A percentile compares a stretch with the other conserved stretches of the same genome.
phyloP scores from a whole-genome alignment of 352 stramenopile genomes.

The Detonula confervacea region DNA sequence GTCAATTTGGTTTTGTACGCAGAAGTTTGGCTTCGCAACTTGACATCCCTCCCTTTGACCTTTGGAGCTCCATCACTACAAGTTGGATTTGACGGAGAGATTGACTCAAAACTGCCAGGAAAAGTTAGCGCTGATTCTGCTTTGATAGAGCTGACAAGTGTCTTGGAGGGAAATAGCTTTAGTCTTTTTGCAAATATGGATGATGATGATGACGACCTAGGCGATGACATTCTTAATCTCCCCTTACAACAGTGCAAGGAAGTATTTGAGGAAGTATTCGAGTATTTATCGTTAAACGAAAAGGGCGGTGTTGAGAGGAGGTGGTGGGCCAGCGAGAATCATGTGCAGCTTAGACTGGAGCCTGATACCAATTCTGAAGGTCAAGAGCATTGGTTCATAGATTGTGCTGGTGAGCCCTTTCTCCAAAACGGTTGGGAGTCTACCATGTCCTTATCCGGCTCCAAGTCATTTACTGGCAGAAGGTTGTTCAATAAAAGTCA shows the following conservation, averaged over 20 bases:
- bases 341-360: slow-evolving; percentile 46
- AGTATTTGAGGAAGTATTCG: slow-evolving; percentile 76
- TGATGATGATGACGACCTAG: slow-evolving; percentile 29
- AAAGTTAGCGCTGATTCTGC: slow-evolving; percentile 71
- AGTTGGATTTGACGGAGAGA: slow-evolving; percentile 33
- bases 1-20: slow-evolving; percentile 71
- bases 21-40: slow-evolving; percentile 79
- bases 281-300: slow-evolving; percentile 71
- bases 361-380: background rate
- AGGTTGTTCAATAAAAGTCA: slow-evolving; percentile 67
- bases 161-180: slow-evolving; percentile 73
- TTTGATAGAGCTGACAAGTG: slow-evolving; percentile 73
- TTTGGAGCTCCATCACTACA: slow-evolving; percentile 73
- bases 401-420: slow-evolving; percentile 59
- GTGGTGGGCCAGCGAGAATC: slow-evolving; percentile 74
- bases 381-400: slow-evolving; percentile 48
- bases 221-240: slow-evolving; percentile 60
- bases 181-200: slow-evolving; percentile 43
- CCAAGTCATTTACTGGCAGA: slow-evolving; percentile 28
- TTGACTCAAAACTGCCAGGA: slow-evolving; percentile 19
- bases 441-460: slow-evolving; percentile 55
- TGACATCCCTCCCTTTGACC: slow-evolving; percentile 67
- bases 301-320: slow-evolving; percentile 51
- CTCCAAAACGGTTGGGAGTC: slow-evolving; percentile 74
- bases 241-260: slow-evolving; percentile 60